phyloP scores from a whole-genome alignment of 768 basidiomycete genomes.

The Suillus discolor region DNA sequence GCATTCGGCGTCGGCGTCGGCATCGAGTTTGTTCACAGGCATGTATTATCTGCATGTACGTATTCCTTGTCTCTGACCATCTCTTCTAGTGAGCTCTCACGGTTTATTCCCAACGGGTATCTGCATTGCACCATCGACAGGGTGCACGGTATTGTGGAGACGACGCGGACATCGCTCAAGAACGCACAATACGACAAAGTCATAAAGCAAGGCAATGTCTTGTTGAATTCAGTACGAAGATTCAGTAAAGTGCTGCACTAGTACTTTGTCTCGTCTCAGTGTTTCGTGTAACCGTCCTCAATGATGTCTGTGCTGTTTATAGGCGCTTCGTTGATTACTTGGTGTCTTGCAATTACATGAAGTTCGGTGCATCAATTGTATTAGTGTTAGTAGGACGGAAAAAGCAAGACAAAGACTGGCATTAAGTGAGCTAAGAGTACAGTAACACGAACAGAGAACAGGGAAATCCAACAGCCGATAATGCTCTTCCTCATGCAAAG shows the following conservation, averaged over 20 bases:
- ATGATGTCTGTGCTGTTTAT: not conserved
- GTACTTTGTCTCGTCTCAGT: conserved; percentile 7
- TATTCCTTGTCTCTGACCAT: not conserved
- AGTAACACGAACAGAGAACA: too few relatives aligned
- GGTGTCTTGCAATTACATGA: not conserved
- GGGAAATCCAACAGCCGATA: too few relatives aligned
- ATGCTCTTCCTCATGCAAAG: too few relatives aligned
- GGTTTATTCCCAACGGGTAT: conserved; percentile 87
- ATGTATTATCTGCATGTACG: conserved; percentile 30
- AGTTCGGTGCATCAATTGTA: not conserved
- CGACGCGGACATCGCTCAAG: conserved; percentile 75
- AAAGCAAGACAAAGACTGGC: too few relatives aligned
- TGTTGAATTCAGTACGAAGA: conserved; percentile 86
- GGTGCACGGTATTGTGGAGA: conserved; percentile 93
- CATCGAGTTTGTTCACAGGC: conserved; percentile 86
- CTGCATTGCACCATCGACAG: conserved; percentile 91
- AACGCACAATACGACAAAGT: conserved; percentile 90
- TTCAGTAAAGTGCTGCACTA: conserved; percentile 85
- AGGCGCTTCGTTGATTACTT: not conserved
- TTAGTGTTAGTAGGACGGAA: too few relatives aligned
- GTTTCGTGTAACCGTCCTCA: not conserved
- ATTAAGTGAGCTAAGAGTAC: too few relatives aligned
- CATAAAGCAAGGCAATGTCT: conserved; percentile 89
- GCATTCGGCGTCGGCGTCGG: conserved; percentile 96
- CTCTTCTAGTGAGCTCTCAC: conserved; percentile 78